These are phyloP conservation scores for Neurospora sp. DNA, from an alignment of 2,329 filamentous ascomycete genomes.

Conservation along the genomic window DNA sequence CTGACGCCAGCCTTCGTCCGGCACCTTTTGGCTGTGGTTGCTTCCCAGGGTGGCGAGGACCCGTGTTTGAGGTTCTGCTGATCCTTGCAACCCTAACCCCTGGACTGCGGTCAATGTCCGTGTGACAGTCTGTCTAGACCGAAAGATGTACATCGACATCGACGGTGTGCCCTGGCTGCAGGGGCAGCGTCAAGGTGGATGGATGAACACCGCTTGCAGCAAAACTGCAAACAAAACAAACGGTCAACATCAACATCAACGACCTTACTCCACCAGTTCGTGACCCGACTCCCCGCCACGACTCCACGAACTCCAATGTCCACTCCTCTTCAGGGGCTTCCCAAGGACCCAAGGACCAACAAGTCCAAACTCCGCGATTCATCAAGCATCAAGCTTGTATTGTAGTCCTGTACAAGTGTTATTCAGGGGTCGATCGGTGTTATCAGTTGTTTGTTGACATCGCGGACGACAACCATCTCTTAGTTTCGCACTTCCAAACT, in stretches of 20 bases:
- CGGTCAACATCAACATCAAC: constrained; percentile 7
- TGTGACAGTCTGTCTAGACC: background rate
- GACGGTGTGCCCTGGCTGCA: background rate
- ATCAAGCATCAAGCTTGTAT: background rate
- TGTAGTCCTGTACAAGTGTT: background rate
- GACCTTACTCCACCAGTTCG: constrained; percentile 1
- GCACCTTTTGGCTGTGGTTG: too few relatives aligned
- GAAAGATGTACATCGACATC: background rate
- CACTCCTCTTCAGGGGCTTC: background rate
- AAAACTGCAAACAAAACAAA: background rate
- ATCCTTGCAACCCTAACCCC: too few relatives aligned
- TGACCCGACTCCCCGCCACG: too few relatives aligned
- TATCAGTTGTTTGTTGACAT: background rate
- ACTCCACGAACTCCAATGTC: background rate
- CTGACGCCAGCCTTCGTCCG: too few relatives aligned
- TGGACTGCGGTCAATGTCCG: too few relatives aligned
- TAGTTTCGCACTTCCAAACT: too few relatives aligned
- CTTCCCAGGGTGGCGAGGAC: too few relatives aligned
- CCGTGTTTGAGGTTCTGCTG: too few relatives aligned
- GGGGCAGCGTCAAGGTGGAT: background rate
- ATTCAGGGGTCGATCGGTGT: too few relatives aligned
- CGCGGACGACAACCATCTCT: too few relatives aligned
- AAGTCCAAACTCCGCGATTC: background rate
- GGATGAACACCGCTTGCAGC: background rate
- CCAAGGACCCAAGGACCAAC: background rate